Conservation (phyloP, 2,329 filamentous ascomycete species). For the Pseudopithomyces maydicus region DNA sequence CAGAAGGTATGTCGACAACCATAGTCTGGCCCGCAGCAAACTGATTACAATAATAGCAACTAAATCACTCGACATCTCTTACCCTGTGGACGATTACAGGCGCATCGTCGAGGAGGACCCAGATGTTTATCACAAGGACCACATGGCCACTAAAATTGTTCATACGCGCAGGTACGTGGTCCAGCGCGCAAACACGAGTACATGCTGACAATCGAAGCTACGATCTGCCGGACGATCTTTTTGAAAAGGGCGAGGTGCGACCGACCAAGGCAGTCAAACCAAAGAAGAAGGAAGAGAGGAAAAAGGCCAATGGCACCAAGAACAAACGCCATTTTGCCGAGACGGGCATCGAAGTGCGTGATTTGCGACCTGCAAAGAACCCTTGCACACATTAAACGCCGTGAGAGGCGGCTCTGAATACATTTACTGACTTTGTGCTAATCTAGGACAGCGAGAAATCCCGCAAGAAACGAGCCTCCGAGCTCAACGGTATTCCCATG, state of each 20-base stretch:
- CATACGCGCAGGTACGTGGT: slow-evolving; percentile 80
- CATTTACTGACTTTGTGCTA: slow-evolving; percentile 42
- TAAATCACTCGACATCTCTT: slow-evolving; percentile 73
- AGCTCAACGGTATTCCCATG: slow-evolving; percentile 34
- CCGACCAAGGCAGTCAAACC: slow-evolving; percentile 52
- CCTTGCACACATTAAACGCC: slow-evolving; percentile 21
- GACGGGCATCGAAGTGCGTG: slow-evolving; percentile 54
- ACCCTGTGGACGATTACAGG: slow-evolving; percentile 86
- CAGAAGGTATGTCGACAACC: slow-evolving; percentile 63
- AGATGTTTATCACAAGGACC: neutral
- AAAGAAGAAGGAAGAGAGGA: slow-evolving; percentile 37
- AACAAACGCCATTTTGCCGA: slow-evolving; percentile 51
- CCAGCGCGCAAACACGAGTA: neutral
- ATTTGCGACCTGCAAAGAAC: slow-evolving; percentile 22
- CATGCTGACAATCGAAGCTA: slow-evolving; percentile 60
- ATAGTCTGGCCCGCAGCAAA: neutral
- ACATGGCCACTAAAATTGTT: slow-evolving; percentile 68
- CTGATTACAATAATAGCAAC: slow-evolving; percentile 4
- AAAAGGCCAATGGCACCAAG: slow-evolving; percentile 20
- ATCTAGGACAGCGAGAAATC: slow-evolving; percentile 43
- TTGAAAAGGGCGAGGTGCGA: slow-evolving; percentile 72
- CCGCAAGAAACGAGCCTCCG: slow-evolving; percentile 41
- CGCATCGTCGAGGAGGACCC: slow-evolving; percentile 75
- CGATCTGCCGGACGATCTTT: slow-evolving; percentile 88
- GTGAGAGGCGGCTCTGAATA: slow-evolving; percentile 23